Conservation (phyloP, 768 basidiomycete genomes). For the Kwoniella mangroviensis region DNA sequence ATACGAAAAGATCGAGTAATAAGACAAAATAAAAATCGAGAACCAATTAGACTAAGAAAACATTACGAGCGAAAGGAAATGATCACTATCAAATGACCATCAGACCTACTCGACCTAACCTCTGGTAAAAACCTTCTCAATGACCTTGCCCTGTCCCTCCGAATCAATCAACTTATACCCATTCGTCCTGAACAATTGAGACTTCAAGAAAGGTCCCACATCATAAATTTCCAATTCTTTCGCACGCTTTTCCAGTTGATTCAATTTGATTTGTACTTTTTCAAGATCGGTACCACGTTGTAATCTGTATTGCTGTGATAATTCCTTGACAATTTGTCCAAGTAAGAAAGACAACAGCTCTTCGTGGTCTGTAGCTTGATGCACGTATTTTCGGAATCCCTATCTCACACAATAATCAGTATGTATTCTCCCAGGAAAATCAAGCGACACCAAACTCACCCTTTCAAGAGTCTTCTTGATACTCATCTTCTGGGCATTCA, state of each 20-base stretch:
- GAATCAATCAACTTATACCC: slow-evolving; percentile 70
- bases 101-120: background rate
- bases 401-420: slow-evolving; percentile 51
- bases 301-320: slow-evolving; percentile 76
- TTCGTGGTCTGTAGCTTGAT: slow-evolving; percentile 92
- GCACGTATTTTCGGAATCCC: slow-evolving; percentile 97
- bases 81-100: background rate
- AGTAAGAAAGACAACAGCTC: slow-evolving; percentile 93
- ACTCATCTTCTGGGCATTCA: slow-evolving; percentile 94
- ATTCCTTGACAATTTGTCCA: slow-evolving; percentile 90
- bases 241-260: slow-evolving; percentile 86
- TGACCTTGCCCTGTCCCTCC: slow-evolving; percentile 30
- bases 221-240: slow-evolving; percentile 98
- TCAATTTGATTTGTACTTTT: slow-evolving; percentile 71
- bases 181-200: slow-evolving; percentile 81
- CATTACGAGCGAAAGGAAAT: too few relatives aligned
- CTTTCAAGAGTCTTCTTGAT: slow-evolving; percentile 97
- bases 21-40: background rate
- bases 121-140: slow-evolving; percentile 55
- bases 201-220: slow-evolving; percentile 78
- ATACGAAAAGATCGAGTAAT: background rate
- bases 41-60: background rate
- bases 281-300: slow-evolving; percentile 74
- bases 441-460: slow-evolving; percentile 62
- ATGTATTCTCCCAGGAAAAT: background rate